Evolutionary conservation across 306 rosid genomes (phyloP).

Genomic region (Pyrus communis): DNA sequence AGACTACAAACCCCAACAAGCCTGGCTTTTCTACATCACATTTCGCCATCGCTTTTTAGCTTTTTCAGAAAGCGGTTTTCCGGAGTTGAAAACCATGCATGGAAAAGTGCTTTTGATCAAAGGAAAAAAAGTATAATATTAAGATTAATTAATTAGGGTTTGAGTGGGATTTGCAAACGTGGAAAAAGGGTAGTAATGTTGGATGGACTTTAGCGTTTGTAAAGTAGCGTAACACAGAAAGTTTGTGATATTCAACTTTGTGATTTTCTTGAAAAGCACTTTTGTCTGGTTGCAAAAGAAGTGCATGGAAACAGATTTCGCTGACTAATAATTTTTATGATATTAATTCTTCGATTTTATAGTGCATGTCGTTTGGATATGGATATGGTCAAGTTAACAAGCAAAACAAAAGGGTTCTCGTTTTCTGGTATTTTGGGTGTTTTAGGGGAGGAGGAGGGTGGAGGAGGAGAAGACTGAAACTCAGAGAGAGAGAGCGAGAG

Average conservation of each 20-base stretch:
- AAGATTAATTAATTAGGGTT: not conserved
- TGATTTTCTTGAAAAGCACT: constrained; percentile 2
- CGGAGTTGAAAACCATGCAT: not conserved
- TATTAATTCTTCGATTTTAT: constrained; percentile 15
- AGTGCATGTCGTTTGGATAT: constrained; percentile 17
- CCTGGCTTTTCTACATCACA: not conserved
- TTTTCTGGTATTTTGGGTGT: constrained; percentile 34
- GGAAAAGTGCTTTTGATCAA: not conserved
- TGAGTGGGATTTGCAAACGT: constrained; percentile 5
- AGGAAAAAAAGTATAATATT: too few species aligned
- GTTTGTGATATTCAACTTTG: not conserved
- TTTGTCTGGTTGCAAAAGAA: constrained; percentile 25
- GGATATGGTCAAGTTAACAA: constrained; percentile 8
- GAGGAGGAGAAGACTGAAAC: constrained; percentile 3
- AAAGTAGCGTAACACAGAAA: constrained; percentile 10
- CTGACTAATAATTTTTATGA: not conserved
- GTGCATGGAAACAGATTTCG: constrained; percentile 13
- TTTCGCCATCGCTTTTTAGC: not conserved
- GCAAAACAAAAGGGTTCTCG: constrained; percentile 23
- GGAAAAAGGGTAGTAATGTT: constrained; percentile 4
- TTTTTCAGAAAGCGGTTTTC: not conserved
- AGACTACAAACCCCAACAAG: not conserved
- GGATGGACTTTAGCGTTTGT: constrained; percentile 37
- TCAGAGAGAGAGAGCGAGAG: not conserved
- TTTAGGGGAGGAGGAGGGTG: constrained; percentile 10